Percentiles rank a stretch among this genome's conserved stretches.
These are phyloP conservation scores for Trichothecium sympodiale DNA, from an alignment of 2,329 filamentous ascomycete genomes.

Conservation along the genomic window DNA sequence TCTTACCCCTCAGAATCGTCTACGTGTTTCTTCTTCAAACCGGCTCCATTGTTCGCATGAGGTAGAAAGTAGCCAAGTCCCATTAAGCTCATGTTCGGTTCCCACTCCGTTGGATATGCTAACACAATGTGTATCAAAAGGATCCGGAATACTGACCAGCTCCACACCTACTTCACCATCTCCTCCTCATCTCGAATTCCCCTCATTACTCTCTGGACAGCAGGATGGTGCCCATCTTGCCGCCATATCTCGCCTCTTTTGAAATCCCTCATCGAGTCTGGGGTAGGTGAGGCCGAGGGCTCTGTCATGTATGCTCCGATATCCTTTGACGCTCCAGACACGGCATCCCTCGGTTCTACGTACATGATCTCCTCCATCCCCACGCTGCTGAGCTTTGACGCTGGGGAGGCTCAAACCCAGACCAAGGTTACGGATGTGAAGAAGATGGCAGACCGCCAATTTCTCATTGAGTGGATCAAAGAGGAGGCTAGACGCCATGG, in stretches of 20 bases:
- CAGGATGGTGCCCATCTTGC: slow-evolving; percentile 47
- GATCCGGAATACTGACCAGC: slow-evolving; percentile 41
- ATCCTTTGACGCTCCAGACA: slow-evolving; percentile 46
- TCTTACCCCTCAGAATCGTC: no score
- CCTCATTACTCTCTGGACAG: slow-evolving; percentile 50
- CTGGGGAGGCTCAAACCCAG: slow-evolving; percentile 36
- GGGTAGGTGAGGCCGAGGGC: slow-evolving; percentile 43
- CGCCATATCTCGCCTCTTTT: slow-evolving; percentile 37
- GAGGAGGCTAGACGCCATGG: slow-evolving; percentile 37
- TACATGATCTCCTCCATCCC: slow-evolving; percentile 50
- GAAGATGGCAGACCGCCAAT: slow-evolving; percentile 35
- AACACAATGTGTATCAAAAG: no score
- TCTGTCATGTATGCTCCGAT: slow-evolving; percentile 38
- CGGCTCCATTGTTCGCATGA: neutral
- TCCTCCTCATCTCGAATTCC: slow-evolving; percentile 41
- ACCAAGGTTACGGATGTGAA: slow-evolving; percentile 39
- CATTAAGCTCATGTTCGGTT: neutral
- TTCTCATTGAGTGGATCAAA: slow-evolving; percentile 42
- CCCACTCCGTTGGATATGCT: neutral
- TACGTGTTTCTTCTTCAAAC: neutral
- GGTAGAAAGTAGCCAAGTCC: neutral
- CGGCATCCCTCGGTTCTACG: slow-evolving; percentile 33
- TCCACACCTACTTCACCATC: slow-evolving; percentile 44
- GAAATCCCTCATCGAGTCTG: slow-evolving; percentile 33
- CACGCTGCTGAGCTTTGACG: slow-evolving; percentile 46